These are phyloP conservation scores for Pseudoscleropodium purum DNA, from an alignment of 225 moss, liverwort and hornwort species.

Conservation along the genomic window DNA sequence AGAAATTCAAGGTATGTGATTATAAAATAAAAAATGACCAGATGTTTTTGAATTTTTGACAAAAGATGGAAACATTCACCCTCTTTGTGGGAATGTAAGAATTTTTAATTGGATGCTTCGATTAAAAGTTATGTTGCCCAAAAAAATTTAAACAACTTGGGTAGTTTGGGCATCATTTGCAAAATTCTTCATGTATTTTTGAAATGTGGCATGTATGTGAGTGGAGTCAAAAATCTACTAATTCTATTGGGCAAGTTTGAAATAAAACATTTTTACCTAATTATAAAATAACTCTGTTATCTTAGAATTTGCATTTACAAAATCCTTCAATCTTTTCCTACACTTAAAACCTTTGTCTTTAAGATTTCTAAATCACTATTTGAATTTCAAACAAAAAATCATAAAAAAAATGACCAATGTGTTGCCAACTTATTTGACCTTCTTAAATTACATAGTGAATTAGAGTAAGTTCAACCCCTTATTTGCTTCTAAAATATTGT, in stretches of 20 bases:
- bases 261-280: not conserved
- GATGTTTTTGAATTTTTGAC: not conserved
- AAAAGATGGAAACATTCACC: not conserved
- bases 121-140: rapidly evolving
- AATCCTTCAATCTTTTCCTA: too few species aligned
- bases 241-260: rapidly evolving
- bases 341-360: not conserved
- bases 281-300: not conserved
- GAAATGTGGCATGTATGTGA: not conserved
- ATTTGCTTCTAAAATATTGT: not conserved
- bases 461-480: not conserved
- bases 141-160: not conserved
- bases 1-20: not conserved
- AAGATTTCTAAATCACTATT: not conserved
- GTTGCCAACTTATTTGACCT: too few species aligned
- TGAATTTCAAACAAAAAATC: not conserved
- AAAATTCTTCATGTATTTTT: not conserved
- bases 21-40: not conserved
- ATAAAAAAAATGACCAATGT: too few species aligned
- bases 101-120: rapidly evolving
- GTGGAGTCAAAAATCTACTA: not conserved
- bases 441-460: too few species aligned
- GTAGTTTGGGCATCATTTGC: not conserved
- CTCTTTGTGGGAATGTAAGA: not conserved
- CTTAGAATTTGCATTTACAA: not conserved